Evolutionary conservation across 768 basidiomycete genomes (phyloP), one percentile per base, ranked within the genome.

Genomic region (Strobilomyces echinocephalus): DNA sequence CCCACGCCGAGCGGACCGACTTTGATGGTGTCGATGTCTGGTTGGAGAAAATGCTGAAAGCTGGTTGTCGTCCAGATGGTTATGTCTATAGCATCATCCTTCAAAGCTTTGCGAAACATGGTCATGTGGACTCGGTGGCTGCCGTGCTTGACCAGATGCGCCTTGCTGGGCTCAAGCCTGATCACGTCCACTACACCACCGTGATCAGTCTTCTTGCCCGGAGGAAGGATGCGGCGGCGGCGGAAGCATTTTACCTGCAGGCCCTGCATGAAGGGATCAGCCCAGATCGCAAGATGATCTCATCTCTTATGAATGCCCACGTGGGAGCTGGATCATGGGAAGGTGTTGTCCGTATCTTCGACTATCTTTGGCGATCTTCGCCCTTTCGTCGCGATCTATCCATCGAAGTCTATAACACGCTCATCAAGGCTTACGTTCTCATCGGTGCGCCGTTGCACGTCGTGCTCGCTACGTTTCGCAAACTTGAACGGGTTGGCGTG

Each of bases 341-440:
- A 42, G 84, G 84, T 24, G 91, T 86, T 18, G 76, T 91, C 53
- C 76, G 79, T 21, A 72, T 83, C 12, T 95, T 87, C 63, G 80
- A 86, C 58, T 82, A 79, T 58, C 71, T 91, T 42, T 67, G 70
- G 35, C 60, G 72, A 34, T 65, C 73, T 28, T 62, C 64, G 11
- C 46, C 59, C 50, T 69, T 72, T 50, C 64, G 72, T 39, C 67
- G 74, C 40, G 66, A 72, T 47, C 72, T 83, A 36, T 73, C 79
- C 39, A 77, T 87, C 63, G 78, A 82, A 46, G 76, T 86, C 48
- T 85, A 83, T 69, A 92, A 92, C 67, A 82, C 82, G 24, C 76
- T 97, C 24, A 72, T 95, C 59, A 91, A 90, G 69, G 91, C 91
- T 2, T 88, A 91, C 62, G 80, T 95, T 49, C 74, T 87, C 44